Base-by-base conservation (phyloP, 1,284 basidiomycete species). In the Ustilago bromivora region DNA sequence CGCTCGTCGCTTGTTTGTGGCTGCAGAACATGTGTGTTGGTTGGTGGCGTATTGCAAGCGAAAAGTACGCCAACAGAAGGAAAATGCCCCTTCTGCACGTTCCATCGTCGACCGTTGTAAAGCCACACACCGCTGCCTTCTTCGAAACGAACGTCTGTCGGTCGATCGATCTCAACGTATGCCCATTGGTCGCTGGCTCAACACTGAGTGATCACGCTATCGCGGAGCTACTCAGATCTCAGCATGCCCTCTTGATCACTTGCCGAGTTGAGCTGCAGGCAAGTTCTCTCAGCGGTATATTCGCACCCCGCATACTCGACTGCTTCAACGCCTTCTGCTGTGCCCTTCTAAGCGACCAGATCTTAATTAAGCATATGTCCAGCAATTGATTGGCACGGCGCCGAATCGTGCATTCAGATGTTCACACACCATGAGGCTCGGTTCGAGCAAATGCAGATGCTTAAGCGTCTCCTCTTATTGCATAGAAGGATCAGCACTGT, bases 361-460 rank as follows among this genome's bases (percentile, higher is more conserved):
- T 17, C 1, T 6, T 41, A 11, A 9, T 46, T 8, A 19, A 19
- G 13, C n/a, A 19, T 19, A 46, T 19, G 43, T 23, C 9, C 43
- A 19, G 43, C 43, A 15, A 46, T 17, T 19, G 6, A 46, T n/a
- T 19, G 43, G 13, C 43, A 46, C n/a, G 49, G 31, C 28, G 31
- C 52, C 52, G 52, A 41, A 40, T 2, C 31, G 35, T 56, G 54
- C 34, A 41, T 41, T 10, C n/a, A 19, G 43, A 46, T 46, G 38
- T 56, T 56, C 54, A 36, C 54, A 56, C 36, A 41, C 36, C 54
- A 56, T 56, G 23, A 38, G 34, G 36, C 36, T 56, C 54, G 36
- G 54, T 23, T 56, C 54, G 54, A 40, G 49, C 49, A 32, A 32
- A 13, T 51, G 49, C 49, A 51, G 49, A 31, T 1, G 11, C 31